phyloP scores from a whole-genome alignment of 169 alveolate species.

The Plasmodium adleri region DNA sequence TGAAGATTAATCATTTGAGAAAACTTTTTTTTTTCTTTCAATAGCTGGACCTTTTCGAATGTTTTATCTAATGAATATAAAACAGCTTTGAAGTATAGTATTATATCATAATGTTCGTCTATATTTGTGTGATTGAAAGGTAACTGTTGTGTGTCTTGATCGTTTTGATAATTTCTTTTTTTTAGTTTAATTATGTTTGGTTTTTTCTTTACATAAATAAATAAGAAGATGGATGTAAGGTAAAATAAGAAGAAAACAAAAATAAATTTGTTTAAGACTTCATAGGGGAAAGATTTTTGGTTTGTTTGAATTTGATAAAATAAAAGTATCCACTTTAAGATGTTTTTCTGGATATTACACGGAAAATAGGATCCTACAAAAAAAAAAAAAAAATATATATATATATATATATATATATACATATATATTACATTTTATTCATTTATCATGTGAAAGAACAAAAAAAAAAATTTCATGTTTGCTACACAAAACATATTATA shows the following conservation, averaged over 20 bases:
- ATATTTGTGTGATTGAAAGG: slow-evolving; percentile 32
- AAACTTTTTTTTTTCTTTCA: slow-evolving; percentile 24
- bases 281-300: slow-evolving; percentile 14
- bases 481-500: no score
- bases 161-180: not conserved
- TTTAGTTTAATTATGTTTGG: slow-evolving; percentile 22
- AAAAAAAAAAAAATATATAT: not conserved
- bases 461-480: no score
- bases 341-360: not conserved
- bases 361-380: slow-evolving; percentile 5
- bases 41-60: slow-evolving; percentile 38
- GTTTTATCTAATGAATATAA: slow-evolving; percentile 46
- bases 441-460: no score
- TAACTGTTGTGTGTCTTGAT: not conserved
- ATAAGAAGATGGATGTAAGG: slow-evolving; percentile 46
- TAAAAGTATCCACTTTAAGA: slow-evolving; percentile 20
- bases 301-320: slow-evolving; percentile 45
- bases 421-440: not conserved
- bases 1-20: slow-evolving; percentile 29
- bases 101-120: slow-evolving; percentile 31
- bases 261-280: slow-evolving; percentile 10
- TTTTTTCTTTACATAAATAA: slow-evolving; percentile 48
- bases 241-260: slow-evolving; percentile 47
- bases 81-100: slow-evolving; percentile 46
- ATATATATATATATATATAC: not conserved